Evolutionary conservation across 1,284 basidiomycete species (phyloP).

Genomic region (Leccinum pachyderme): DNA sequence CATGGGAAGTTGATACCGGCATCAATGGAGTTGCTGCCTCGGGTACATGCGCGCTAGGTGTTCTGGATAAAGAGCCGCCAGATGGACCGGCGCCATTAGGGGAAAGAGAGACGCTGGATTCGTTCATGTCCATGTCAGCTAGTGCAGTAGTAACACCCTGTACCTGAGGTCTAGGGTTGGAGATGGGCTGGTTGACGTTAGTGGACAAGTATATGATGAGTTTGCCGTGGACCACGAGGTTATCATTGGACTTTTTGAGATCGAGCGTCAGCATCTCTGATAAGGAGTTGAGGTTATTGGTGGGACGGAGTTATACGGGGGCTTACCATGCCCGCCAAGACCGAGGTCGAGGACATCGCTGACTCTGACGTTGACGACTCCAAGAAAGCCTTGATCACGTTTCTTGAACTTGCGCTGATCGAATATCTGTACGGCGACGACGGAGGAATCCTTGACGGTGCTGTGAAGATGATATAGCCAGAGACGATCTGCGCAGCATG

Average conservation of each 20-base stretch:
- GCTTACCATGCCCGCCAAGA: slow-evolving; percentile 83
- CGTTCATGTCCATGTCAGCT: slow-evolving; percentile 56
- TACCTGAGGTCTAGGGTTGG: slow-evolving; percentile 70
- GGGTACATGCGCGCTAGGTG: slow-evolving; percentile 53
- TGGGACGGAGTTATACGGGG: slow-evolving; percentile 1
- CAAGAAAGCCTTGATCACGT: slow-evolving; percentile 92
- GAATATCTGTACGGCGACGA: slow-evolving; percentile 93
- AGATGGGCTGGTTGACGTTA: slow-evolving; percentile 71
- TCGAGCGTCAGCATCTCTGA: slow-evolving; percentile 88
- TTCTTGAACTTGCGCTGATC: slow-evolving; percentile 97
- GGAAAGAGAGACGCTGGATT: slow-evolving; percentile 52
- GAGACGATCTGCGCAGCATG: background rate
- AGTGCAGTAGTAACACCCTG: slow-evolving; percentile 53
- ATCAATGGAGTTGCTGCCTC: slow-evolving; percentile 38
- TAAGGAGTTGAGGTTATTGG: background rate
- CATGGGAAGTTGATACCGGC: slow-evolving; percentile 39
- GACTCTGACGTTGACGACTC: slow-evolving; percentile 90
- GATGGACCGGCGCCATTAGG: slow-evolving; percentile 40
- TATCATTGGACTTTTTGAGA: slow-evolving; percentile 88
- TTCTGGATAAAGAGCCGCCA: slow-evolving; percentile 44
- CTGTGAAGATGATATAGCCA: slow-evolving; percentile 37
- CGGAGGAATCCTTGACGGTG: slow-evolving; percentile 86
- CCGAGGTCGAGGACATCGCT: slow-evolving; percentile 89
- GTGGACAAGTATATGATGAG: slow-evolving; percentile 90
- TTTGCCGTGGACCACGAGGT: slow-evolving; percentile 87